phyloP scores from a whole-genome alignment of 2,329 filamentous ascomycete genomes.

The Amphichorda felina region DNA sequence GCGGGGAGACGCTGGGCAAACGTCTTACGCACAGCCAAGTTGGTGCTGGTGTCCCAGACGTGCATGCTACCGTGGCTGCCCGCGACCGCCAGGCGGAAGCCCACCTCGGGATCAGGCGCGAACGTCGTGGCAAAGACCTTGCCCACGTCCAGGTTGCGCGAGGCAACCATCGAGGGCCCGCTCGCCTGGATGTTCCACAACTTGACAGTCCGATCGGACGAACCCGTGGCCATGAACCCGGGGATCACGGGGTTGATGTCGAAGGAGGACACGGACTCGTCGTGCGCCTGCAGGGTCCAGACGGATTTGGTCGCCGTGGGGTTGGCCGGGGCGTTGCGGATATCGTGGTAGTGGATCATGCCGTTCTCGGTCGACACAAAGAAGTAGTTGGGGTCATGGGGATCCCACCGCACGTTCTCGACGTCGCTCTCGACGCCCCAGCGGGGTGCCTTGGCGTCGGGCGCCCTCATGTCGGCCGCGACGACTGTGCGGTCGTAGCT shows the following conservation, averaged over 20 bases:
- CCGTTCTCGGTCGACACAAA: conserved; percentile 91
- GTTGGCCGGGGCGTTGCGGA: conserved; percentile 61
- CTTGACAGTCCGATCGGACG: conserved; percentile 90
- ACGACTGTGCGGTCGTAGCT: conserved; percentile 93
- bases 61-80: conserved; percentile 89
- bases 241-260: conserved; percentile 85
- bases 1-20: conserved; percentile 61
- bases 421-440: conserved; percentile 97
- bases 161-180: conserved; percentile 82
- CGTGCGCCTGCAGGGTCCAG: conserved; percentile 93
- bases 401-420: conserved; percentile 86
- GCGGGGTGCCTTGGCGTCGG: conserved; percentile 65
- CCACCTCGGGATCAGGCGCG: conserved; percentile 80
- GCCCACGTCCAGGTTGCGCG: conserved; percentile 83
- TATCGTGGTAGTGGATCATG: conserved; percentile 84
- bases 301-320: conserved; percentile 70
- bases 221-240: conserved; percentile 87
- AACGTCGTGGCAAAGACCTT: conserved; percentile 89
- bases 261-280: conserved; percentile 82
- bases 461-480: conserved; percentile 91
- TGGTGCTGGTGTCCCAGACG: conserved; percentile 95
- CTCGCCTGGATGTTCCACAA: conserved; percentile 80
- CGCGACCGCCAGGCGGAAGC: conserved; percentile 84
- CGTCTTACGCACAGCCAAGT: conserved; percentile 69
- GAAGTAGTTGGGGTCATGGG: conserved; percentile 86